Evolutionary conservation across 1,139 yeast genomes (phyloP).

Genomic region (Zygotorulaspora mrakii): DNA sequence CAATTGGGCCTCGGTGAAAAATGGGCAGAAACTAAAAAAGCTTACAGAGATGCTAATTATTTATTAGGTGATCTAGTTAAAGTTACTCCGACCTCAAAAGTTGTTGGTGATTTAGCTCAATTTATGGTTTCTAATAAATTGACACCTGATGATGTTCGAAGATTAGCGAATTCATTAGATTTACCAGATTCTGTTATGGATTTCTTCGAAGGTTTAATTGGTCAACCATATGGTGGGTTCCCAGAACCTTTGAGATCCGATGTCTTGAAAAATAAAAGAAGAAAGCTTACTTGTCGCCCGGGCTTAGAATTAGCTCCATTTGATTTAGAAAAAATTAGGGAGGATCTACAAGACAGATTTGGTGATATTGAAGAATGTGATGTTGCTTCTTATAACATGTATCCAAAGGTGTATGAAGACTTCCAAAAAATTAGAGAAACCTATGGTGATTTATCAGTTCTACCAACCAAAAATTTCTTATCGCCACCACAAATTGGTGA

Average conservation of each 20-base stretch:
- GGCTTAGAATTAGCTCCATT: constrained; percentile 84
- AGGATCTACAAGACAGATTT: constrained; percentile 66
- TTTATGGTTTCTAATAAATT: constrained; percentile 96
- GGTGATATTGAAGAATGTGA: constrained; percentile 71
- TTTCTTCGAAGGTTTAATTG: constrained; percentile 98
- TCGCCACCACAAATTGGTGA: constrained; percentile 84
- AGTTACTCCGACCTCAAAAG: constrained; percentile 98
- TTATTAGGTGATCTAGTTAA: constrained; percentile 94
- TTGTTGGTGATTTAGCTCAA: constrained; percentile 98
- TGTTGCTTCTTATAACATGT: constrained; percentile 94
- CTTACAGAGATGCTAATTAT: constrained; percentile 84
- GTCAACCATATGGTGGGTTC: constrained; percentile 99
- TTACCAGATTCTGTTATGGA: constrained; percentile 98
- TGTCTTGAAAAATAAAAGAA: constrained; percentile 82
- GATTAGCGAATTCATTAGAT: constrained; percentile 84
- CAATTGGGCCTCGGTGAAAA: constrained; percentile 95
- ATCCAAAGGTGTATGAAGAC: constrained; percentile 93
- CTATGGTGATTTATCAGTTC: constrained; percentile 88
- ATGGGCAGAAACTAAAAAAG: constrained; percentile 93
- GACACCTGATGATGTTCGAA: constrained; percentile 75
- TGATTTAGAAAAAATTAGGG: constrained; percentile 65
- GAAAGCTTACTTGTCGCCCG: constrained; percentile 83
- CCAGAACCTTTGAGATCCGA: constrained; percentile 97
- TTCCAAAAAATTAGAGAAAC: constrained; percentile 68
- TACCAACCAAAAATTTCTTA: constrained; percentile 88